These are phyloP conservation scores for Bruguiera sexangula DNA, from an alignment of 345 rosid species.

Conservation along the genomic window DNA sequence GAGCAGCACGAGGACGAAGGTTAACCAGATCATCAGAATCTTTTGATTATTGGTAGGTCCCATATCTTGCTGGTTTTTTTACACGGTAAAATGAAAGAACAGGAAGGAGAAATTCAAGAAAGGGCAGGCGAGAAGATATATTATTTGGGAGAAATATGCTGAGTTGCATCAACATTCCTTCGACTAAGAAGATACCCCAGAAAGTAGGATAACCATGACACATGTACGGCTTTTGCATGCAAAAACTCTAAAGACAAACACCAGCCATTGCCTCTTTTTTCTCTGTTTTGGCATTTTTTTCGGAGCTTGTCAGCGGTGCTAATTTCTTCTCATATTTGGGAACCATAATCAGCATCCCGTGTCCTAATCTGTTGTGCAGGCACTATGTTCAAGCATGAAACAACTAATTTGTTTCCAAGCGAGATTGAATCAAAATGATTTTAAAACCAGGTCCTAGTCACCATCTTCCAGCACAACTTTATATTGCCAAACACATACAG, in stretches of 20 bases:
- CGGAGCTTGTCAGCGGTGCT: background rate
- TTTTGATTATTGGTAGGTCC: slow-evolving; percentile 5
- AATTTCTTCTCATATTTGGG: too few relatives aligned
- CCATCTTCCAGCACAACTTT: too few relatives aligned
- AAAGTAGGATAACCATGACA: slow-evolving; percentile 14
- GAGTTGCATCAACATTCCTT: background rate
- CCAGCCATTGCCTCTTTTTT: background rate
- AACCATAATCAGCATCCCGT: too few relatives aligned
- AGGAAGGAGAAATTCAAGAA: background rate
- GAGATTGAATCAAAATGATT: too few relatives aligned
- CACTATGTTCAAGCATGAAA: too few relatives aligned
- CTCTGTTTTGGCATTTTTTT: background rate
- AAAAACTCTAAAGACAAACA: background rate
- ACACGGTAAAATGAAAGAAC: background rate
- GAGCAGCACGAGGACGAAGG: slow-evolving; percentile 14
- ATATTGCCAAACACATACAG: too few relatives aligned
- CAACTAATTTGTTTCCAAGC: too few relatives aligned
- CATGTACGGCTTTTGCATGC: background rate
- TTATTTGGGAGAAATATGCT: background rate
- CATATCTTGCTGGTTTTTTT: slow-evolving; percentile 7
- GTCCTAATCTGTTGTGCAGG: too few relatives aligned
- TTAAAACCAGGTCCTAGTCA: too few relatives aligned
- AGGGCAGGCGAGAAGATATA: background rate
- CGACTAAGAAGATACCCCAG: background rate
- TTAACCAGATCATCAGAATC: slow-evolving; percentile 7